Evolutionary conservation across 2,329 filamentous ascomycete genomes (phyloP).

Genomic region (Alternaria triticina): DNA sequence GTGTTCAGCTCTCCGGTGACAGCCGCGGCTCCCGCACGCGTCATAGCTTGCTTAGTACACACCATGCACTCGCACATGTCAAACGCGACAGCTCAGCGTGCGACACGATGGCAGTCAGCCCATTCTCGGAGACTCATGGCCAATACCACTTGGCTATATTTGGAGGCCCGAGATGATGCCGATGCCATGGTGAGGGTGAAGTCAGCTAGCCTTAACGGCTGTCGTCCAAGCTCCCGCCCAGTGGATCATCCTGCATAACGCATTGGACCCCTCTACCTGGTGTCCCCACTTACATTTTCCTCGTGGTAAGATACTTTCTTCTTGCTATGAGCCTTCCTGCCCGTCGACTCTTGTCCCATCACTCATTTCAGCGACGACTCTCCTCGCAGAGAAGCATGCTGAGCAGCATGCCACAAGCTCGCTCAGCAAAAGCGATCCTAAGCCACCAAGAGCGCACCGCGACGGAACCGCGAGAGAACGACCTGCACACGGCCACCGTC

Average conservation of each 20-base stretch:
- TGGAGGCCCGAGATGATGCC: slow-evolving; percentile 1
- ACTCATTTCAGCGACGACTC: slow-evolving; percentile 11
- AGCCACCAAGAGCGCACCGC: slow-evolving; percentile 76
- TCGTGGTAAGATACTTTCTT: slow-evolving; percentile 16
- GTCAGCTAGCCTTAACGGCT: slow-evolving; percentile 10
- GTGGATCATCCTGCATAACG: slow-evolving; percentile 20
- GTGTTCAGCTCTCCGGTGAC: slow-evolving; percentile 1
- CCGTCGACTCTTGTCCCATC: slow-evolving; percentile 20
- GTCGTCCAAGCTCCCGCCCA: slow-evolving; percentile 19
- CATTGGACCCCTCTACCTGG: slow-evolving; percentile 16
- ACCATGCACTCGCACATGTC: neutral
- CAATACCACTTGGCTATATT: neutral
- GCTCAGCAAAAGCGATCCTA: slow-evolving; percentile 38
- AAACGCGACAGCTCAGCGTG: neutral
- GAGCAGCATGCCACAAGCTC: slow-evolving; percentile 40
- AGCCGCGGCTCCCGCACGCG: slow-evolving; percentile 18
- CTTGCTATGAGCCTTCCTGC: slow-evolving; percentile 23
- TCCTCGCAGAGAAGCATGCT: slow-evolving; percentile 25
- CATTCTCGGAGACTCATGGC: neutral
- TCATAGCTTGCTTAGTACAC: slow-evolving; percentile 10
- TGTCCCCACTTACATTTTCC: slow-evolving; percentile 28
- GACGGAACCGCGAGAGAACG: slow-evolving; percentile 71
- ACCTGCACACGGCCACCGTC: slow-evolving; percentile 68
- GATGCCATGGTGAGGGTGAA: neutral
- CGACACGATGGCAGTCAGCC: neutral